A percentile compares a stretch with the other conserved stretches of the same genome.
Evolutionary conservation across 2,329 filamentous ascomycete species (phyloP).

Genomic region (Eutypa lata): DNA sequence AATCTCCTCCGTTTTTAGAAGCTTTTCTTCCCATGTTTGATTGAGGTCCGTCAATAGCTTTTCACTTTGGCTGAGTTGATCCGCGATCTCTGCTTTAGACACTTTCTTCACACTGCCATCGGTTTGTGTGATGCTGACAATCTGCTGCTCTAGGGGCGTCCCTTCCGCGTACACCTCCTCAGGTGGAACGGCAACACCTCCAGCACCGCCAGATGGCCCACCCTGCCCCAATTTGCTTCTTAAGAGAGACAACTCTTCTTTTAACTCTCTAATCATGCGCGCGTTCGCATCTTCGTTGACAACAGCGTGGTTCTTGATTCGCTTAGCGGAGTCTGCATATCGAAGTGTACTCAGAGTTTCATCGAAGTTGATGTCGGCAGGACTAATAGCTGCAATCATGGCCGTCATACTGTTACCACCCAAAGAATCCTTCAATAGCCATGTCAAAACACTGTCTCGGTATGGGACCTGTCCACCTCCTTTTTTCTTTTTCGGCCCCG

Average conservation of each 20-base stretch:
- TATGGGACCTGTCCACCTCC: constrained; percentile 82
- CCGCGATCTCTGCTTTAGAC: constrained; percentile 95
- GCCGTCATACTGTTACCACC: constrained; percentile 99
- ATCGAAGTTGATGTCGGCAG: constrained; percentile 98
- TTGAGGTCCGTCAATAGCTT: constrained; percentile 95
- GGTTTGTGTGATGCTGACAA: constrained; percentile 85
- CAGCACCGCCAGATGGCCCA: constrained; percentile 40
- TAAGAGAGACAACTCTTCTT: constrained; percentile 85
- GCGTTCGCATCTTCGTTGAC: constrained; percentile 99
- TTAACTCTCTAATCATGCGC: constrained; percentile 96
- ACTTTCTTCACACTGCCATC: constrained; percentile 92
- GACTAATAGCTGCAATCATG: constrained; percentile 98
- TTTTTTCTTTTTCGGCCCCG: constrained; percentile 66
- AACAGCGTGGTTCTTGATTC: constrained; percentile 99
- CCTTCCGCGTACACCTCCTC: constrained; percentile 89
- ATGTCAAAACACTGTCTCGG: constrained; percentile 93
- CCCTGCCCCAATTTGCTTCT: constrained; percentile 79
- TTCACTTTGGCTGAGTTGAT: constrained; percentile 93
- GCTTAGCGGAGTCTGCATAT: constrained; percentile 96
- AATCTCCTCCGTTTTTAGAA: constrained; percentile 91
- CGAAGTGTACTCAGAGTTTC: constrained; percentile 93
- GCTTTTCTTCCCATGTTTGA: constrained; percentile 97
- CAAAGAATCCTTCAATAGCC: constrained; percentile 93
- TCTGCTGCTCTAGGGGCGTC: constrained; percentile 90
- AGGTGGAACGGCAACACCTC: constrained; percentile 49